Evolutionary conservation across 2,329 filamentous ascomycete species (phyloP), one percentile per base, ranked within the genome.

Genomic region (Epichloe uncinata): DNA sequence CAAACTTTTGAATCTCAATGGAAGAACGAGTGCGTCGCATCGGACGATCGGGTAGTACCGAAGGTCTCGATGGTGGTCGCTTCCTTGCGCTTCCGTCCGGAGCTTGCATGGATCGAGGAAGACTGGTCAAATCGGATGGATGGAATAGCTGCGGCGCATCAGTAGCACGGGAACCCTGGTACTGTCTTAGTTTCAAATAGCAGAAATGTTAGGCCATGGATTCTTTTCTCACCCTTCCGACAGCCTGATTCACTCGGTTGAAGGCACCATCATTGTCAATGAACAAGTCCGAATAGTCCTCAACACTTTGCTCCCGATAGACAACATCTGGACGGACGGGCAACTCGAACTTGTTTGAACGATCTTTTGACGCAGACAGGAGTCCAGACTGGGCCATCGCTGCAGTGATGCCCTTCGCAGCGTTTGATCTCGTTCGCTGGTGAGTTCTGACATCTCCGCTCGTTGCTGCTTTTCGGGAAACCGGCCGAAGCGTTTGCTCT

Each of bases 1-100:
- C 89, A 67, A 95, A 98, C 59, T 85, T 88, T 61, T 96, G 87
- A 38, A 98, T 98, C 64, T 96, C 91, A 44, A 96, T 84, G 2
- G 85, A 84, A 6, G 89, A 95, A 50, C 86, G 76, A 35, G 85
- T 84, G 53, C 90, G 78, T 53, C 87, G 81, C 71, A 95, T 84
- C 5, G 84, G 82, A 35, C 81, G 75, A 50, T 85, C 78, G 30
- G 78, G 76, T 16, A 82, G 67, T 3, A 77, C 68, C 0, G 74
- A 73, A 4, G 75, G 75, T 30, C 76, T 69, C 41, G 72, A 69
- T 53, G 67, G 61, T 15, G 71, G 62, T 52, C 81, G 77, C 50
- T 81, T 79, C 54, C 80, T 76, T 35, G 81, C 67, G 58, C 79
- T 87, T 26, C 81, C 72, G 5, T 75, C 71, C 49, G 73, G 73